Conservation (phyloP, 768 basidiomycete species). For the Trichaptum fuscoviolaceum region DNA sequence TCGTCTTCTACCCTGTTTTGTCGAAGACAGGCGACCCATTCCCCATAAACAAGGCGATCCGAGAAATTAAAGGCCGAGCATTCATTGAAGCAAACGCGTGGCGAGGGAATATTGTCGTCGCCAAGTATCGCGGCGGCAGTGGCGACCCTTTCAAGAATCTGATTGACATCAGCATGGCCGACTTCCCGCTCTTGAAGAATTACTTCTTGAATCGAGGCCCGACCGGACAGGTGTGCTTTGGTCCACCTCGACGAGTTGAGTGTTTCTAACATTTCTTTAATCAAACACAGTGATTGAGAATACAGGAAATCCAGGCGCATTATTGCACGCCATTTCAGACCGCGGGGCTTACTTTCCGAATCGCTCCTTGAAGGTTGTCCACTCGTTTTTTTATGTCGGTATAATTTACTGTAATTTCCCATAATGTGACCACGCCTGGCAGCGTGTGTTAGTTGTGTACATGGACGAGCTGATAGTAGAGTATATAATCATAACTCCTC, state of each 20-base stretch:
- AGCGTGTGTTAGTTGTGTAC: neutral
- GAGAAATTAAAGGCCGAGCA: slow-evolving; percentile 62
- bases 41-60: slow-evolving; percentile 70
- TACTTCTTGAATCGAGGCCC: slow-evolving; percentile 65
- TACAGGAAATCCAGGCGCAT: neutral
- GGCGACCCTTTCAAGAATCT: slow-evolving; percentile 37
- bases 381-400: neutral
- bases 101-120: slow-evolving; percentile 76
- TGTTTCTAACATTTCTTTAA: slow-evolving; percentile 1
- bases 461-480: neutral
- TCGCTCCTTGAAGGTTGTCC: neutral
- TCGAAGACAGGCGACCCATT: slow-evolving; percentile 81
- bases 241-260: slow-evolving; percentile 15
- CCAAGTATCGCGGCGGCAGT: slow-evolving; percentile 50
- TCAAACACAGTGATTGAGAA: neutral
- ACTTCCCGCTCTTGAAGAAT: slow-evolving; percentile 78
- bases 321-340: neutral
- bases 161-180: slow-evolving; percentile 76
- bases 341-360: slow-evolving; percentile 1
- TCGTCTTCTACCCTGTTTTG: slow-evolving; percentile 71
- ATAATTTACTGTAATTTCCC: slow-evolving; percentile 1
- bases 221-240: slow-evolving; percentile 34
- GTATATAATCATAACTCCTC: slow-evolving; percentile 8
- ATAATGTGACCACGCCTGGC: neutral
- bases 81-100: slow-evolving; percentile 61